Conservation (phyloP, 345 rosid genomes). For the Murraya paniculata region DNA sequence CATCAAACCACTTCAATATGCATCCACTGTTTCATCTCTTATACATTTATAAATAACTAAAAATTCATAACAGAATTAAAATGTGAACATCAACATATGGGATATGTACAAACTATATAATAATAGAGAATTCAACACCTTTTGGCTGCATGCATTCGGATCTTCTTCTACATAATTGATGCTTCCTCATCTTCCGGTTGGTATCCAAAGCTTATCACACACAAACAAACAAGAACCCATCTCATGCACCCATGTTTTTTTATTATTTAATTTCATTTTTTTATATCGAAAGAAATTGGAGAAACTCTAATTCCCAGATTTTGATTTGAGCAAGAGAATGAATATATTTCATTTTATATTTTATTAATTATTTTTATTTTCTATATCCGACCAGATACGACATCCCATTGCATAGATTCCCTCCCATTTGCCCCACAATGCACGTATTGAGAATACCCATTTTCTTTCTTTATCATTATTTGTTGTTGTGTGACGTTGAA, state of each 20-base stretch:
- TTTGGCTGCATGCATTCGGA: slow-evolving; percentile 50
- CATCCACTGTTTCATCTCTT: too few relatives aligned
- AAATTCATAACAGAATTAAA: too few relatives aligned
- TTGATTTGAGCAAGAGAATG: slow-evolving; percentile 5
- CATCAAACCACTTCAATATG: neutral
- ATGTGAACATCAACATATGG: neutral
- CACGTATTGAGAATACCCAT: slow-evolving; percentile 8
- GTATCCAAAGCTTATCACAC: slow-evolving; percentile 40
- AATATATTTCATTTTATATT: neutral
- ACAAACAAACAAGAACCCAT: slow-evolving; percentile 5
- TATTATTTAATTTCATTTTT: neutral
- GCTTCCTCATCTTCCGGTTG: slow-evolving; percentile 32
- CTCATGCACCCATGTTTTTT: slow-evolving; percentile 2
- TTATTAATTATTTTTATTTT: neutral
- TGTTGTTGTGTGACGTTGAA: too few relatives aligned
- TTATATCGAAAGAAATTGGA: neutral
- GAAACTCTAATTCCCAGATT: slow-evolving; percentile 21
- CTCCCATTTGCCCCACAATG: neutral
- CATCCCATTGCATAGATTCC: slow-evolving; percentile 27
- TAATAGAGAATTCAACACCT: slow-evolving; percentile 40
- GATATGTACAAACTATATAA: neutral
- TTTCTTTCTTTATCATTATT: slow-evolving; percentile 6
- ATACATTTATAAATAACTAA: too few relatives aligned
- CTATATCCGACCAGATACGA: slow-evolving; percentile 30
- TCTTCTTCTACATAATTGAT: slow-evolving; percentile 34